Conservation (phyloP, 257 asterid genomes). For the Handroanthus guayacan region DNA sequence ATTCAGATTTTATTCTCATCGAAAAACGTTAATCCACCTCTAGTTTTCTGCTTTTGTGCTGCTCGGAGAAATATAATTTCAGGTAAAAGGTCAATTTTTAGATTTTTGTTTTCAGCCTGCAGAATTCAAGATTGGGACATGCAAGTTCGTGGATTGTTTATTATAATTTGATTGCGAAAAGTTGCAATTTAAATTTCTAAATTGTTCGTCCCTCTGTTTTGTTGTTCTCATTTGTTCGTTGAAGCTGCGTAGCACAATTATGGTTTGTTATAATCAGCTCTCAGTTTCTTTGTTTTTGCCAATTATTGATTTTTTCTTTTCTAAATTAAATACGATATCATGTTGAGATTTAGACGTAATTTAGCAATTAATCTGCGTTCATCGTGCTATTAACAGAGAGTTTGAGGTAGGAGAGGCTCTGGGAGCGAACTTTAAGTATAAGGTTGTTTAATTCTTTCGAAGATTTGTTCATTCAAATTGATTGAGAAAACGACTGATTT, state of each 20-base stretch:
- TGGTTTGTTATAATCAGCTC: not conserved
- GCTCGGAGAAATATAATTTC: conserved; percentile 4
- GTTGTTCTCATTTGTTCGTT: not conserved
- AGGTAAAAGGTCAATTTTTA: not conserved
- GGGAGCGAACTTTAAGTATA: no score
- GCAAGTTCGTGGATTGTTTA: not conserved
- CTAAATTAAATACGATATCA: not conserved
- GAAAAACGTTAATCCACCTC: conserved; percentile 29
- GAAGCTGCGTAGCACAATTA: not conserved
- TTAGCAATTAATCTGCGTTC: no score
- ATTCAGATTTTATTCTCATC: not conserved
- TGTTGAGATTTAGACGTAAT: no score
- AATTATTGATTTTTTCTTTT: not conserved
- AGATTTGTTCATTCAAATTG: no score
- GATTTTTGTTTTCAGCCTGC: not conserved
- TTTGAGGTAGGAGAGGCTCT: no score
- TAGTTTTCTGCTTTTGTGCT: not conserved
- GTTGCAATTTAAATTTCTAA: not conserved
- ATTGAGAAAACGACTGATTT: no score
- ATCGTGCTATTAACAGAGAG: no score
- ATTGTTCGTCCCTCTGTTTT: not conserved
- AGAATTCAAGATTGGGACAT: not conserved
- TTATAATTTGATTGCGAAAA: not conserved
- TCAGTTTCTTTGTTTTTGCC: no score
- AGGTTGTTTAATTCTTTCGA: no score